Conservation (phyloP, 352 stramenopile genomes). For the Phytophthora pistaciae region DNA sequence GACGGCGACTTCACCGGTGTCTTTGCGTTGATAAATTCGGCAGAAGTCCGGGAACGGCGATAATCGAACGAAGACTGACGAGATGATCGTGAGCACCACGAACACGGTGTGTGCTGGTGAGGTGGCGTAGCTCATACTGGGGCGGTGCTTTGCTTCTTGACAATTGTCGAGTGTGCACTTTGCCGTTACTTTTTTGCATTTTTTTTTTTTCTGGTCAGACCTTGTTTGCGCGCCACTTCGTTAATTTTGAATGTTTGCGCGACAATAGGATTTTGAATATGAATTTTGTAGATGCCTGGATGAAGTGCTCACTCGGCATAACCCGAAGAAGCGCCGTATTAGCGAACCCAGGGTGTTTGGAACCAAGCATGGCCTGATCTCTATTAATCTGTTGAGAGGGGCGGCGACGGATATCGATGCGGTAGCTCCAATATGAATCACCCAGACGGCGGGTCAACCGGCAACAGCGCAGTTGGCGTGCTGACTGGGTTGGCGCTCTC, state of each 20-base stretch:
- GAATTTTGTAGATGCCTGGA: too few species aligned
- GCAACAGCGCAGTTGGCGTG: too few species aligned
- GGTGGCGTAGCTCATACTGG: neutral
- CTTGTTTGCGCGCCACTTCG: neutral
- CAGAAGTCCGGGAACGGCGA: conserved; percentile 30
- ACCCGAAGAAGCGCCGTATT: too few species aligned
- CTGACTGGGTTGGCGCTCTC: too few species aligned
- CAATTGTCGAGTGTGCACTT: neutral
- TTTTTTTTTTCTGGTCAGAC: neutral
- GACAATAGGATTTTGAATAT: neutral
- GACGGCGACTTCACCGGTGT: conserved; percentile 21
- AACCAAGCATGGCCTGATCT: too few species aligned
- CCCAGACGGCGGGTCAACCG: too few species aligned
- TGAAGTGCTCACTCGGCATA: too few species aligned
- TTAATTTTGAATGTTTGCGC: neutral
- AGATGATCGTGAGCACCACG: conserved; percentile 27
- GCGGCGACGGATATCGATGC: too few species aligned
- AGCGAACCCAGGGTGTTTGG: too few species aligned
- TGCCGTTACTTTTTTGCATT: too few species aligned
- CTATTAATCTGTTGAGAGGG: too few species aligned
- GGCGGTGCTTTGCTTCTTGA: neutral
- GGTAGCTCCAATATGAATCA: too few species aligned
- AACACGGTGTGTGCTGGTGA: conserved; percentile 3
- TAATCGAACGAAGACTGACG: conserved; percentile 22
- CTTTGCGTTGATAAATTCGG: conserved; percentile 20